Conservation (phyloP, 352 stramenopile species). For the Nothophytophthora sp. region DNA sequence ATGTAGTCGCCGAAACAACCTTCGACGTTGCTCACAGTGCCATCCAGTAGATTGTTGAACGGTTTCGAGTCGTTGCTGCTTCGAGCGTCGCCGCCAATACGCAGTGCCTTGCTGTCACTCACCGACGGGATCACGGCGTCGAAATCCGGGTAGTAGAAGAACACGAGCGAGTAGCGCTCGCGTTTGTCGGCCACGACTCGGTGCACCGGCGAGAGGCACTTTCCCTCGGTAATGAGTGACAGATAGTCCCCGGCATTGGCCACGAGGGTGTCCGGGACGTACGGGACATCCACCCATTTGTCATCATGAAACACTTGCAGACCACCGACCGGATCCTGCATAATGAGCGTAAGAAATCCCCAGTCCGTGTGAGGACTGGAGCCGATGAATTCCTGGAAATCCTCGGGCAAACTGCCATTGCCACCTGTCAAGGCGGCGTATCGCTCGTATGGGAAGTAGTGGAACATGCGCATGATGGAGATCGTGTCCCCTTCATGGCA, state of each 20-base stretch:
- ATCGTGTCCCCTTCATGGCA: slow-evolving; percentile 73
- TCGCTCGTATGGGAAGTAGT: slow-evolving; percentile 81
- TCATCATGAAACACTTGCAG: slow-evolving; percentile 73
- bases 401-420: slow-evolving; percentile 21
- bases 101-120: slow-evolving; percentile 16
- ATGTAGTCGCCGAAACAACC: slow-evolving; percentile 83
- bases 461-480: slow-evolving; percentile 85
- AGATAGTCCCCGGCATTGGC: slow-evolving; percentile 85
- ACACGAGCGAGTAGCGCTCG: slow-evolving; percentile 83
- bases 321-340: slow-evolving; percentile 72
- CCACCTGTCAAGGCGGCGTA: slow-evolving; percentile 39
- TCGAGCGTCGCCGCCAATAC: slow-evolving; percentile 47
- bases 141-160: slow-evolving; percentile 88
- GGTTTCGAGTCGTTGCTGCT: slow-evolving; percentile 20
- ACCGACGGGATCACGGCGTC: slow-evolving; percentile 63
- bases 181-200: slow-evolving; percentile 69
- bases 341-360: slow-evolving; percentile 84
- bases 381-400: slow-evolving; percentile 70
- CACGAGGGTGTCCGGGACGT: slow-evolving; percentile 69
- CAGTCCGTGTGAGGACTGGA: slow-evolving; percentile 87
- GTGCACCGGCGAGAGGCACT: slow-evolving; percentile 73
- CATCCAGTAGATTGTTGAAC: slow-evolving; percentile 80
- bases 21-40: slow-evolving; percentile 52
- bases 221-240: slow-evolving; percentile 65
- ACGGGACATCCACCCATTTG: slow-evolving; percentile 77